Base-by-base conservation (phyloP, 306 rosid genomes). In the Malus sieversii region DNA sequence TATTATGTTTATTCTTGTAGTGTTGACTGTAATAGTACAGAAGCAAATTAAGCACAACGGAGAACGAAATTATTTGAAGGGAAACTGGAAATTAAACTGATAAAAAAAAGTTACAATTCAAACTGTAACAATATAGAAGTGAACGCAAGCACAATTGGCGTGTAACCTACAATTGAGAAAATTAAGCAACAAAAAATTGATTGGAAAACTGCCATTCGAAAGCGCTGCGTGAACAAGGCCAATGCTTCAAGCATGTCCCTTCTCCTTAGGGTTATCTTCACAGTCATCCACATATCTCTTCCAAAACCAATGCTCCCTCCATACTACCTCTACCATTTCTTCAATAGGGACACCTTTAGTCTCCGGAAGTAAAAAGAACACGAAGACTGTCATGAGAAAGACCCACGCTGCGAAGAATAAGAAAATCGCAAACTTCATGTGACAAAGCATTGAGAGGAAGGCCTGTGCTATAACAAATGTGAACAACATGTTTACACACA, bases 251-350 rank as follows among this genome's bases (percentile, higher is more conserved):
- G 57, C 68, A 23, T 60, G 18, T 3, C 68, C 68, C 44, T 16
- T n/a, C 10, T 6, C 23, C 55, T 42, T 60, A 3, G 77, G 68
- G 1, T 73, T 68, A 60, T 60, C 77, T 59, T 73, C 68, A 8
- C 10, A 64, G 40, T 73, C 77, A 46, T 75, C 70, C 71, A 82
- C 81, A 58, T 2, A 90, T 12, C 46, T 87, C 91, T 77, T 89
- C 91, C 94, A 89, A 73, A 80, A 85, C 91, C 94, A 87, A 5
- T 89, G 94, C 1, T 79, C 71, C 70, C 78, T 78, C 91, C 91
- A 85, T 0, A 89, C 87, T 66, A 38, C 83, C 2, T 89, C 91
- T 1, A 75, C 65, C 87, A 89, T 87, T 20, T 89, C 94, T 77
- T 89, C 91, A 51, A 89, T 85, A 0, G 94, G 91, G 1, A 89